These are phyloP conservation scores for Ustanciosporium gigantosporum DNA, from an alignment of 1,284 basidiomycete genomes.

Conservation along the genomic window DNA sequence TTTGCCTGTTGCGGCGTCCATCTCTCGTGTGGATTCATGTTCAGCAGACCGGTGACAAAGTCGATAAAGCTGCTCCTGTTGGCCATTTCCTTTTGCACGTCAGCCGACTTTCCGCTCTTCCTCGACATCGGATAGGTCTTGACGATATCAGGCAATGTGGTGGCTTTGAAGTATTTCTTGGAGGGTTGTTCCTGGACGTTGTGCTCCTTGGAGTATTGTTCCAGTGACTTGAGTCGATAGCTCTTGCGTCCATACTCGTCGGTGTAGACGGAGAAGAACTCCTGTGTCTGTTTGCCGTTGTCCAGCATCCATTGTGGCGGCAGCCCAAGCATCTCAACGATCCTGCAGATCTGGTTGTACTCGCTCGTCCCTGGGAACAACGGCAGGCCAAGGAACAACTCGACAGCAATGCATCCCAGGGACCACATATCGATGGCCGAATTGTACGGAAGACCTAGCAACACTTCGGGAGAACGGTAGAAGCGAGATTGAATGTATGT, in stretches of 20 bases:
- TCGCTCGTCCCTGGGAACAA: constrained; percentile 98
- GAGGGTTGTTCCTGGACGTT: constrained; percentile 93
- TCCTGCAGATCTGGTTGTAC: constrained; percentile 95
- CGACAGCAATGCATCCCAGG: constrained; percentile 92
- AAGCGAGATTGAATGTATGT: constrained; percentile 99
- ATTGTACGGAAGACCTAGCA: constrained; percentile 91
- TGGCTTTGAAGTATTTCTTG: constrained; percentile 98
- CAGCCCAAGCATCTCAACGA: constrained; percentile 95
- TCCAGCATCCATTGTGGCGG: constrained; percentile 93
- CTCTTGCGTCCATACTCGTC: constrained; percentile 85
- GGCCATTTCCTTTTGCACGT: constrained; percentile 93
- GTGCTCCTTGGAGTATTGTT: constrained; percentile 93
- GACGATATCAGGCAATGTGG: constrained; percentile 90
- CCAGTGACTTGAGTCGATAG: constrained; percentile 85
- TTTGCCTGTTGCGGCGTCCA: constrained; percentile 98
- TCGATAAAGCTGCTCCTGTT: constrained; percentile 94
- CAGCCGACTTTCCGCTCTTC: constrained; percentile 76
- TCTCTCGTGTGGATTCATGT: constrained; percentile 89
- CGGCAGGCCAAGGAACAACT: constrained; percentile 92
- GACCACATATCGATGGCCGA: constrained; percentile 96
- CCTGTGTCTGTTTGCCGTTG: constrained; percentile 88
- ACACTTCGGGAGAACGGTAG: constrained; percentile 96
- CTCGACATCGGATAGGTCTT: constrained; percentile 87
- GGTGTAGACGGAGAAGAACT: constrained; percentile 84
- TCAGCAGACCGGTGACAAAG: constrained; percentile 91